Conservation (phyloP, 768 basidiomycete species). For the Psilocybe subaeruginosa region DNA sequence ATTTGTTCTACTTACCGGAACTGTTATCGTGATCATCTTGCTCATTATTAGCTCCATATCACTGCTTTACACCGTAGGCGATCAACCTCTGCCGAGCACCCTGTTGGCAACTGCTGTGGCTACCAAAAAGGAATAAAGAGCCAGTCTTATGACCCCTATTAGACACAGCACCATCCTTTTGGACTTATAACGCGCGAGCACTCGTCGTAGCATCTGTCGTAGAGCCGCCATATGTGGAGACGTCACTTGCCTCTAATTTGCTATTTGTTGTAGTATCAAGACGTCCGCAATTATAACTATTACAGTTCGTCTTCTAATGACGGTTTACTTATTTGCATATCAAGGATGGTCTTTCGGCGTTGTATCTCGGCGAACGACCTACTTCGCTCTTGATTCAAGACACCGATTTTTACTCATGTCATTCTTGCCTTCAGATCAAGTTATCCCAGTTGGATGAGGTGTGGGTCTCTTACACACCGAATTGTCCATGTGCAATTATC, state of each 20-base stretch:
- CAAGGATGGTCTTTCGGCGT: background rate
- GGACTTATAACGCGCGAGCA: slow-evolving; percentile 4
- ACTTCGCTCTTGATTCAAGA: background rate
- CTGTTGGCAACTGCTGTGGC: slow-evolving; percentile 62
- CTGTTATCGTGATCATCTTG: slow-evolving; percentile 63
- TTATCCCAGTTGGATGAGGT: background rate
- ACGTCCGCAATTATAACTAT: slow-evolving; percentile 12
- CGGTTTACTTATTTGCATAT: background rate
- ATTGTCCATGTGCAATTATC: background rate
- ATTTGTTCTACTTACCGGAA: slow-evolving; percentile 76
- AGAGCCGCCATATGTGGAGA: background rate
- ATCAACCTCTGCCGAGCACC: slow-evolving; percentile 71
- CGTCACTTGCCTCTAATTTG: slow-evolving; percentile 16
- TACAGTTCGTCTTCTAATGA: slow-evolving; percentile 1
- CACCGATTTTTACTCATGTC: slow-evolving; percentile 11
- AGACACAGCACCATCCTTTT: background rate
- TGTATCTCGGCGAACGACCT: background rate
- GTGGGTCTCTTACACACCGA: background rate
- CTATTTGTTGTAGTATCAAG: slow-evolving; percentile 7
- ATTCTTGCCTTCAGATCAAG: slow-evolving; percentile 1
- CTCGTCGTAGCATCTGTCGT: background rate
- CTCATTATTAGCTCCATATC: slow-evolving; percentile 69
- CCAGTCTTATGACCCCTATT: background rate
- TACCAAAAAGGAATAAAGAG: slow-evolving; percentile 52
- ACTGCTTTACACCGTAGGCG: slow-evolving; percentile 65